phyloP scores from a whole-genome alignment of 768 basidiomycete species.

The Sutorius australiensis region DNA sequence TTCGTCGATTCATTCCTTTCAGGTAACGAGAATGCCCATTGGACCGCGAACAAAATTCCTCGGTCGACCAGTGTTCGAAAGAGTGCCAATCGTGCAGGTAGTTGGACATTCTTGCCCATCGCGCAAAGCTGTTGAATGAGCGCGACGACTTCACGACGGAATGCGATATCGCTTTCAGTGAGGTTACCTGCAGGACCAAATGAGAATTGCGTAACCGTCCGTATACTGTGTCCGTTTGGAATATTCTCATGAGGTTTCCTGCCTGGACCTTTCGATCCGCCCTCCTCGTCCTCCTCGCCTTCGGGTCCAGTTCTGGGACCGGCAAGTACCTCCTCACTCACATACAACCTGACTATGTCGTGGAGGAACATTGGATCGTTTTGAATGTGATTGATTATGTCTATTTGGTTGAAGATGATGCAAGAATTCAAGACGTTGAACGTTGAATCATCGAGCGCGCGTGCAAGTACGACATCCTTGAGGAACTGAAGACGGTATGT shows the following conservation, averaged over 20 bases:
- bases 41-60: slow-evolving; percentile 85
- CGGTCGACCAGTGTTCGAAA: slow-evolving; percentile 87
- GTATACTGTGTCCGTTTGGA: slow-evolving; percentile 25
- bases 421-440: slow-evolving; percentile 96
- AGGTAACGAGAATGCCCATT: slow-evolving; percentile 80
- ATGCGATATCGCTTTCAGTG: slow-evolving; percentile 49
- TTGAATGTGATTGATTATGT: slow-evolving; percentile 90
- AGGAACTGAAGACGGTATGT: slow-evolving; percentile 96
- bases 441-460: slow-evolving; percentile 91
- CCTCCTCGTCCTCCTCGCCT: slow-evolving; percentile 26
- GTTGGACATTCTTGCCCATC: slow-evolving; percentile 96
- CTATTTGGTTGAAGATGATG: slow-evolving; percentile 98
- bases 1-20: slow-evolving; percentile 50
- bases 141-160: slow-evolving; percentile 73
- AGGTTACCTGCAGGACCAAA: slow-evolving; percentile 56
- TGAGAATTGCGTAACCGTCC: slow-evolving; percentile 38
- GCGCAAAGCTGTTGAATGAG: slow-evolving; percentile 89
- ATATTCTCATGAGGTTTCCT: slow-evolving; percentile 41
- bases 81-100: slow-evolving; percentile 77
- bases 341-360: slow-evolving; percentile 74
- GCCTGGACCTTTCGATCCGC: slow-evolving; percentile 29
- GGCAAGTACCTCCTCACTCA: slow-evolving; percentile 62
- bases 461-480: slow-evolving; percentile 96
- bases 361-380: slow-evolving; percentile 69
- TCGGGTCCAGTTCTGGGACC: slow-evolving; percentile 34